Evolutionary conservation across 148 eudicot genomes (phyloP), one percentile per base, ranked within the genome.

Genomic region (Heliamphora exappendiculata): DNA sequence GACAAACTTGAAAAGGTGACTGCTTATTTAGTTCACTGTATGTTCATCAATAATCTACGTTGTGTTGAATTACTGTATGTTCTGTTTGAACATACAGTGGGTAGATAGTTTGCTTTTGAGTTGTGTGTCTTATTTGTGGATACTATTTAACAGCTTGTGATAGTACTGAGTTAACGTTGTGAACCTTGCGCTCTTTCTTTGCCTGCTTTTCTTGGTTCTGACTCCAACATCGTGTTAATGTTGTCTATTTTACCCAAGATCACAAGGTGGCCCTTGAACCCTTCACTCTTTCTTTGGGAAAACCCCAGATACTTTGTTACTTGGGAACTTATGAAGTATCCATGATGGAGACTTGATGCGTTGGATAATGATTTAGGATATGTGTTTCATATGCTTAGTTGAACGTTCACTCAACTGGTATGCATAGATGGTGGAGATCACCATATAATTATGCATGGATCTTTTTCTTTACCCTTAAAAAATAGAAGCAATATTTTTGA

Each of bases 1-100:
- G 96, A 87, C 24, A 90, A 86, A 82, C 91, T 92, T 76, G 93
- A 92, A 75, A 94, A 89, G 91, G 98, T 94, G 75, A 75, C 5
- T 75, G 42, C 26, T 45, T 29, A 42, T 24, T 59, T 58, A 73
- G 19, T 42, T 47, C 14, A 9, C 68, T 44, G 12, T 73, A 1
- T 41, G 28, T 59, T 60, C 16, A 29, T 31, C 28, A 6, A 24
- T 29, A 26, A 22, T 55, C 76, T 36, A 58, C 34, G 53, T 41
- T 11, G 67, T 78, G 44, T 59, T 69, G 55, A 24, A 72, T 2
- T 50, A 12, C 36, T 33, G 19, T 20, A 29, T 72, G 50, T 26
- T 57, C 9, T 57, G 54, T 68, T 42, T 44, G 14, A 68, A 44
- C n/a, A 68, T 44, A 12, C 13, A 17, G 49, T 67, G 49, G 41